A percentile compares a stretch with the other conserved stretches of the same genome.
phyloP scores from a whole-genome alignment of 1,284 basidiomycete species.

The Microbotryum intermedium region DNA sequence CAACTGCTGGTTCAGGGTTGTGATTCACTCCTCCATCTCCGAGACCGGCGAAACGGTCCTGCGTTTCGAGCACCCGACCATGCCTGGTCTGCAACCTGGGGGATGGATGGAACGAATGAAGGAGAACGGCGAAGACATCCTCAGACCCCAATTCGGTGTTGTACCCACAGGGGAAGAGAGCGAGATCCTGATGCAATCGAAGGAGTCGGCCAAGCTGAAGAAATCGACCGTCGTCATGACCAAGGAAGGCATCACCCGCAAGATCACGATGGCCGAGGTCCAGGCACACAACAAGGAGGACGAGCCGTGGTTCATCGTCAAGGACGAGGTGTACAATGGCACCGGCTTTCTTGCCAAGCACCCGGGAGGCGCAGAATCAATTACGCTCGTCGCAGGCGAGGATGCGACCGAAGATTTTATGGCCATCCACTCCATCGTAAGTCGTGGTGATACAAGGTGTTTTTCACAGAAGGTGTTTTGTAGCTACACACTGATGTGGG shows the following conservation, averaged over 20 bases:
- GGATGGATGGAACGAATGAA: conserved; percentile 61
- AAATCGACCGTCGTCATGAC: conserved; percentile 40
- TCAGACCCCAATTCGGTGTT: conserved; percentile 44
- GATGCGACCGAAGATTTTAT: conserved; percentile 59
- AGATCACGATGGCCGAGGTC: conserved; percentile 49
- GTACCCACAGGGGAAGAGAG: not conserved
- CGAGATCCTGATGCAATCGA: not conserved
- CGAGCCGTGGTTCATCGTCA: conserved; percentile 56
- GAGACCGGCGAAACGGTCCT: conserved; percentile 37
- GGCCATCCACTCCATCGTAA: conserved; percentile 47
- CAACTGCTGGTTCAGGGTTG: conserved; percentile 54
- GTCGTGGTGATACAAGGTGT: conserved; percentile 42
- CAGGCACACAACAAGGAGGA: conserved; percentile 43
- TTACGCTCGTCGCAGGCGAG: conserved; percentile 53
- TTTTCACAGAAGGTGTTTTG: conserved; percentile 4
- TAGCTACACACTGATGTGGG: too few species aligned
- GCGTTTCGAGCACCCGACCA: conserved; percentile 56
- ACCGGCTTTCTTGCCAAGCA: conserved; percentile 53
- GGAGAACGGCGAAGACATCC: conserved; percentile 45
- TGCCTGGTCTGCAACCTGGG: conserved; percentile 47
- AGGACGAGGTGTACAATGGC: conserved; percentile 52
- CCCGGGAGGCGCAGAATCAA: conserved; percentile 56
- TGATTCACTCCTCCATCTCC: conserved; percentile 42
- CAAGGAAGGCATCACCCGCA: conserved; percentile 43
- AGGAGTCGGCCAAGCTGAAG: conserved; percentile 1